phyloP scores from a whole-genome alignment of 2,329 filamentous ascomycete species.

The Cryoendolithus antarcticus region DNA sequence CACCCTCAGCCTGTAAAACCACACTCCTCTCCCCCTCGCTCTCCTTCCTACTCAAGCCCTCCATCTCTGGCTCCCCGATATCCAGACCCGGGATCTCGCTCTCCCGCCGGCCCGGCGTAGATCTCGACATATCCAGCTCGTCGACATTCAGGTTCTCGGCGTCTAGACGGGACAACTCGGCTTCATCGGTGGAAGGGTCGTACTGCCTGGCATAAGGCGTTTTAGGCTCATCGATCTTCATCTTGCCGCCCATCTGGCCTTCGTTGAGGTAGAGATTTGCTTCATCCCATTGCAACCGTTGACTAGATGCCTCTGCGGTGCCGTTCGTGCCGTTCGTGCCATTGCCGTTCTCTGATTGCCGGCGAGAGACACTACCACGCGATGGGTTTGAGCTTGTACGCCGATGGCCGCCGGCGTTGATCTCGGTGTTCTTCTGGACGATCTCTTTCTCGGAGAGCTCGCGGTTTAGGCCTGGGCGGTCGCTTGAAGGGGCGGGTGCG shows the following conservation, averaged over 20 bases:
- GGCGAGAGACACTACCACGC: constrained; percentile 56
- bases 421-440: constrained; percentile 84
- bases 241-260: constrained; percentile 85
- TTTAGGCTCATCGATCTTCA: constrained; percentile 99
- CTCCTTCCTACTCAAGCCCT: constrained; percentile 22
- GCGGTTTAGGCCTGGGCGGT: constrained; percentile 33
- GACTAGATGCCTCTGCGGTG: constrained; percentile 45
- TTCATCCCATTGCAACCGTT: constrained; percentile 94
- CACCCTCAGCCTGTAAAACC: constrained; percentile 51
- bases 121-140: constrained; percentile 47
- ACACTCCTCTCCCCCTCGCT: constrained; percentile 58
- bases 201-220: constrained; percentile 91
- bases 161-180: constrained; percentile 55
- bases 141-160: constrained; percentile 58
- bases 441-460: constrained; percentile 68
- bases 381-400: constrained; percentile 69
- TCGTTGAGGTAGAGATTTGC: constrained; percentile 95
- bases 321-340: constrained; percentile 29
- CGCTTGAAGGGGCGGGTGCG: constrained; percentile 21
- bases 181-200: constrained; percentile 77
- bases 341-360: constrained; percentile 45
- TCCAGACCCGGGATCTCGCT: constrained; percentile 88
- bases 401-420: constrained; percentile 73
- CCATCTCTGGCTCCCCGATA: constrained; percentile 74
- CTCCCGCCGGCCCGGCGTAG: constrained; percentile 31